Conservation (phyloP, 139 green algal species). For the Eudorina sp. region DNA sequence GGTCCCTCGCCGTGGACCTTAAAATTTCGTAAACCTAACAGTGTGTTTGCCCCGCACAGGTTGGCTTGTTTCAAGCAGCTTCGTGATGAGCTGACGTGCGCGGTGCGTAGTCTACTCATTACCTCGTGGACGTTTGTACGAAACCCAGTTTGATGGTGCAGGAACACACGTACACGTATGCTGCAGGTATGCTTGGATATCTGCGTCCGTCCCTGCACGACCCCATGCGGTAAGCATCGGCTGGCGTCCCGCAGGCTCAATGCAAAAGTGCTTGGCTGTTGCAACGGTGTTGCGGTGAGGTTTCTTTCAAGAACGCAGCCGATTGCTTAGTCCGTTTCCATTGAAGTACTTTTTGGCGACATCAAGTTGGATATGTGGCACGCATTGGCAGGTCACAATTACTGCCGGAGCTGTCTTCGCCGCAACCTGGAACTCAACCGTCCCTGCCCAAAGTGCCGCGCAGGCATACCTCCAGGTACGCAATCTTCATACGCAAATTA, state of each 20-base stretch:
- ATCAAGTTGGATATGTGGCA: background rate
- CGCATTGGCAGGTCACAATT: constrained; percentile 59
- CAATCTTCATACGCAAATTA: background rate
- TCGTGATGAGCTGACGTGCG: constrained; percentile 52
- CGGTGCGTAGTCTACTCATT: constrained; percentile 3
- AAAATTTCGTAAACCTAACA: no score
- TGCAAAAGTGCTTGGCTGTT: no score
- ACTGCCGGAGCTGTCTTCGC: constrained; percentile 65
- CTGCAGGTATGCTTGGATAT: constrained; percentile 71
- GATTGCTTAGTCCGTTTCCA: no score
- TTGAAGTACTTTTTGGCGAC: background rate
- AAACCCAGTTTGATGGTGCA: no score
- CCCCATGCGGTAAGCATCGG: constrained; percentile 62
- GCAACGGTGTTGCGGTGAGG: no score
- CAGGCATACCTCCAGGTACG: constrained; percentile 21
- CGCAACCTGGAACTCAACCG: constrained; percentile 53
- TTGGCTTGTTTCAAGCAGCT: constrained; percentile 59
- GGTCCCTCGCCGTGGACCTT: no score
- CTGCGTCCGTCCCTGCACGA: constrained; percentile 64
- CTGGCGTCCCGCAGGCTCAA: no score
- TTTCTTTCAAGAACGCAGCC: no score
- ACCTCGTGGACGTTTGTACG: background rate
- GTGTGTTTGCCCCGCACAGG: constrained; percentile 38
- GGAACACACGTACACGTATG: background rate
- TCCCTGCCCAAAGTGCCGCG: constrained; percentile 66